phyloP scores from a whole-genome alignment of 176 grass and related monocot genomes.

The Juncus inflexus region DNA sequence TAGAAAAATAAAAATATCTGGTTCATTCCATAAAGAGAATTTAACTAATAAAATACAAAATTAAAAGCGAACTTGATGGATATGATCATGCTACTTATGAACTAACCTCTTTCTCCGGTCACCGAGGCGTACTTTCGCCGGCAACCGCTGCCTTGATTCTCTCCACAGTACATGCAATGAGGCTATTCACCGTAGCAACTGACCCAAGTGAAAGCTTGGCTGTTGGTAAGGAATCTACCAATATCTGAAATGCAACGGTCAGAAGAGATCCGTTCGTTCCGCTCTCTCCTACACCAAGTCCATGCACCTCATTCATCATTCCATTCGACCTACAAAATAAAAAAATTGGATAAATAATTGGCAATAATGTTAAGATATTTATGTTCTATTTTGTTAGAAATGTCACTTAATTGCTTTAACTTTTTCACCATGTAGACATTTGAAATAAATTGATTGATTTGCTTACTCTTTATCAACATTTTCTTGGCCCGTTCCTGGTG shows the following conservation, averaged over 20 bases:
- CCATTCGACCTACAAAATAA: no score
- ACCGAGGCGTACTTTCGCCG: conserved; percentile 31
- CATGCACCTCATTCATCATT: conserved; percentile 16
- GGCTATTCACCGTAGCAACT: conserved; percentile 76
- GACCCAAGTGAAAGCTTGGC: conserved; percentile 84
- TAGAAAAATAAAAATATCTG: not conserved
- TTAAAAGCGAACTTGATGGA: not conserved
- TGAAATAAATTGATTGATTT: no score
- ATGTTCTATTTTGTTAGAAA: no score
- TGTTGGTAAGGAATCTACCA: conserved; percentile 72
- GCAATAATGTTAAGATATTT: no score
- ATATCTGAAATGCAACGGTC: conserved; percentile 83
- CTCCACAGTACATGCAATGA: conserved; percentile 79
- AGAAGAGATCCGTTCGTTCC: conserved; percentile 55
- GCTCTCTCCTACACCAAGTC: conserved; percentile 21
- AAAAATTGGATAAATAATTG: no score
- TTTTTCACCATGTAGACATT: conserved; percentile 3
- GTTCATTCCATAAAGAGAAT: not conserved
- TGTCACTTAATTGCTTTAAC: no score
- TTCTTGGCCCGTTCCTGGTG: not conserved
- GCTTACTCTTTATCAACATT: no score
- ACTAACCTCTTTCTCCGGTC: conserved; percentile 20
- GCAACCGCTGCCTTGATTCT: conserved; percentile 71
- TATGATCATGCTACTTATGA: no score
- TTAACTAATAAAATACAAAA: not conserved